These are phyloP conservation scores for Elymus sibiricus DNA, from an alignment of 176 grass and related monocot genomes.

Conservation along the genomic window DNA sequence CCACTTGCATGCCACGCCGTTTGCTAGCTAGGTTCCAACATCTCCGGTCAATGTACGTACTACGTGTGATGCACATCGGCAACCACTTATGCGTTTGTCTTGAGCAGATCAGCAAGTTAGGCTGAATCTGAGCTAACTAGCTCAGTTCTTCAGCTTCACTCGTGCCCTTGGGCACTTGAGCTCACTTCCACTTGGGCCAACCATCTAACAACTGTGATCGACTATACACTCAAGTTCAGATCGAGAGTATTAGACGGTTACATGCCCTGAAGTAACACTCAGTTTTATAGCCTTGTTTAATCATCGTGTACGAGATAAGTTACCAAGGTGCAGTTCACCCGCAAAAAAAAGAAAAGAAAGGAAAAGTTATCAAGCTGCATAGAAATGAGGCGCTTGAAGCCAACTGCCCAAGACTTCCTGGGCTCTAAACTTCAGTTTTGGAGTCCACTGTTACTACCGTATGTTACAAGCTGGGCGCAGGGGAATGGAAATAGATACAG, in stretches of 20 bases:
- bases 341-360: too few species aligned
- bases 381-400: neutral
- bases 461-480: neutral
- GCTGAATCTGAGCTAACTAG: neutral
- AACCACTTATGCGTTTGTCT: neutral
- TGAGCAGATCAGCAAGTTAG: neutral
- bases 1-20: neutral
- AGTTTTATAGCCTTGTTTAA: neutral
- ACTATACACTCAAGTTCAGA: neutral
- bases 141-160: neutral
- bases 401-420: neutral
- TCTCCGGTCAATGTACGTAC: neutral
- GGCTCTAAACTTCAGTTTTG: neutral
- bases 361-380: neutral
- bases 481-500: slow-evolving; percentile 8
- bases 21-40: slow-evolving; percentile 12
- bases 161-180: neutral
- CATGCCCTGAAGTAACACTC: neutral
- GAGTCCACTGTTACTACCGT: neutral
- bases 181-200: neutral
- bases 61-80: neutral
- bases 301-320: too few species aligned
- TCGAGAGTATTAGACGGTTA: neutral
- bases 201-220: neutral
- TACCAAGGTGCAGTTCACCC: too few species aligned